Evolutionary conservation across 148 eudicot genomes (phyloP), one percentile per base, ranked within the genome.

Genomic region (Simmondsia chinensis): DNA sequence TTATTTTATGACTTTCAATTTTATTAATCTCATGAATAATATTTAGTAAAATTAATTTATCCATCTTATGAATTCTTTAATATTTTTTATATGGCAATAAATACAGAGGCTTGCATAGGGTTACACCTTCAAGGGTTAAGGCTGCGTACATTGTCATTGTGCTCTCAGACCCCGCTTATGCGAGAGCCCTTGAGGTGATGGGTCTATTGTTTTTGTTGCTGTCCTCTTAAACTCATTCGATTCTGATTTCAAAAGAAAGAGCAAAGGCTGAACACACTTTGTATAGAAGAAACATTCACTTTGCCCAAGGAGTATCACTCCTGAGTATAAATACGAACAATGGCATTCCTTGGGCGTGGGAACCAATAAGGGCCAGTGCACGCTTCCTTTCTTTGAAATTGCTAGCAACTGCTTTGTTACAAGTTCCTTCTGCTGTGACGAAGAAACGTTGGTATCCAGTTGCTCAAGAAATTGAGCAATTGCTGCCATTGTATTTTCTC

Each of bases 271-370:
- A 38, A 79, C 54, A 71, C 68, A 49, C 69, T 68, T 31, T 79
- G 63, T 27, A 62, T 83, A 33, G 70, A 45, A 40, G 83, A 77
- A 44, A 74, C 77, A 66, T 79, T 79, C 46, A 68, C 57, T 73
- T 83, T 64, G 87, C 83, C 36, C 39, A 54, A 35, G 43, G 63
- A 58, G 81, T 79, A 38, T 81, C 94, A 41, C 31, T 57, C 57
- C 94, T 76, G 25, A 83, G 87, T 47, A 83, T 65, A 46, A 83
- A 76, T 64, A 83, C 63, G 50, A 83, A 79, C 56, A 83, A 63
- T 34, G 94, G 79, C 83, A 83, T 79, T 51, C 87, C 94, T 55
- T 76, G 87, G 43, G 64, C 70, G 60, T 83, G 83, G 37, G 87
- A 76, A 60, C 87, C 87, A 24, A 83, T 73, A 42, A 83, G 74